phyloP scores from a whole-genome alignment of 129 eudicot species.

The Pseudognaphalium luteoalbum region DNA sequence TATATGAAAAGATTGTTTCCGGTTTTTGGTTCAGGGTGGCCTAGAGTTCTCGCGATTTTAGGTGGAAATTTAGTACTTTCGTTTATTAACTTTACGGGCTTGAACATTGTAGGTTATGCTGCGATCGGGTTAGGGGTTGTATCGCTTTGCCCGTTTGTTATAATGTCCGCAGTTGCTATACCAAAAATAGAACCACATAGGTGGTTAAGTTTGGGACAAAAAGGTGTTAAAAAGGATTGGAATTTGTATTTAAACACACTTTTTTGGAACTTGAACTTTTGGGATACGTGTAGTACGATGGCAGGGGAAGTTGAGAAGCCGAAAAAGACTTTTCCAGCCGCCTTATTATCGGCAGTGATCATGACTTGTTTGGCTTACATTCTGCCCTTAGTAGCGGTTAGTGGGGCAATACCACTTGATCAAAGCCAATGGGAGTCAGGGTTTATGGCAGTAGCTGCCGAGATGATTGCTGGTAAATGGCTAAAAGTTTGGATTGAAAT shows the following conservation, averaged over 20 bases:
- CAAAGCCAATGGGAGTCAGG: background rate
- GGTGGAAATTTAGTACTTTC: background rate
- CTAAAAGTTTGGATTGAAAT: conserved; percentile 41
- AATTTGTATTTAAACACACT: background rate
- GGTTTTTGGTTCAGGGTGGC: conserved; percentile 4
- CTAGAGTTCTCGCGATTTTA: background rate
- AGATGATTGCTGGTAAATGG: conserved; percentile 42
- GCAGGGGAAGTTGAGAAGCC: background rate
- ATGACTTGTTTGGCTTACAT: background rate
- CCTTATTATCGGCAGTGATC: background rate
- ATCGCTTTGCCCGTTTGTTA: background rate
- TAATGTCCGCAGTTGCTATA: background rate
- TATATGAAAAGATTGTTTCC: conserved; percentile 41
- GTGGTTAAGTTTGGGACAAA: conserved; percentile 8
- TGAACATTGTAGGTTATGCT: background rate
- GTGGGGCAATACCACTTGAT: background rate
- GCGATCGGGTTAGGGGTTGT: background rate
- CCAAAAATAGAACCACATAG: background rate
- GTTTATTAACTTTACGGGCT: background rate
- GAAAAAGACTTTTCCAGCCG: background rate
- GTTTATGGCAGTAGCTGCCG: conserved; percentile 40
- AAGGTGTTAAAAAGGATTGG: background rate
- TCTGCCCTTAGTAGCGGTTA: background rate
- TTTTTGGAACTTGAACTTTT: conserved; percentile 12
- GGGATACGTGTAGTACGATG: conserved; percentile 5